phyloP scores from a whole-genome alignment of 2,329 filamentous ascomycete genomes.

The Colletotrichum coccodes region DNA sequence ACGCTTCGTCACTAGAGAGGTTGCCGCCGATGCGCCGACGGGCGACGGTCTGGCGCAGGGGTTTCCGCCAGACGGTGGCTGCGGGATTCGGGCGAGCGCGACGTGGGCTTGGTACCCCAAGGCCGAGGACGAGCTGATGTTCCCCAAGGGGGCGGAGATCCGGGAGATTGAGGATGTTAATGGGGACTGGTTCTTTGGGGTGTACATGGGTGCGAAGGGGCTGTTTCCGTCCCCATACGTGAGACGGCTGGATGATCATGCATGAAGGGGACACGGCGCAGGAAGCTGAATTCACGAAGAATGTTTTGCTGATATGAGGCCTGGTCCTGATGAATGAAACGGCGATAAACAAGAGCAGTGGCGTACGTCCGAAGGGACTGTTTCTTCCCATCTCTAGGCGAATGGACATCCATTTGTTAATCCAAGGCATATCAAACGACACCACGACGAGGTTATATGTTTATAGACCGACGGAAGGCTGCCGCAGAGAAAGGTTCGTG shows the following conservation, averaged over 20 bases:
- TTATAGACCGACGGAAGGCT: background rate
- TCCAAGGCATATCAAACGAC: background rate
- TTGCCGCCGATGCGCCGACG: conserved; percentile 54
- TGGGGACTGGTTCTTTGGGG: conserved; percentile 89
- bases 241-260: conserved; percentile 49
- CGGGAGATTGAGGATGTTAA: conserved; percentile 88
- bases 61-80: conserved; percentile 82
- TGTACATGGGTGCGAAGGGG: conserved; percentile 83
- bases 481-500: no score
- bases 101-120: conserved; percentile 82
- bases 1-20: conserved; percentile 62
- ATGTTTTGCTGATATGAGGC: background rate
- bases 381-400: background rate
- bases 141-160: conserved; percentile 86
- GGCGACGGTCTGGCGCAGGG: conserved; percentile 40
- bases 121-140: conserved; percentile 80
- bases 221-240: conserved; percentile 87
- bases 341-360: background rate
- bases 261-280: background rate
- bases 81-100: conserved; percentile 72
- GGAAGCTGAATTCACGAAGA: background rate
- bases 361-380: background rate
- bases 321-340: conserved; percentile 10
- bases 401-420: background rate
- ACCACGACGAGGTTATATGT: background rate